Percentiles rank a stretch among this genome's conserved stretches.
These are phyloP conservation scores for Salisapilia sapeloensis DNA, from an alignment of 352 stramenopile species.

Conservation along the genomic window DNA sequence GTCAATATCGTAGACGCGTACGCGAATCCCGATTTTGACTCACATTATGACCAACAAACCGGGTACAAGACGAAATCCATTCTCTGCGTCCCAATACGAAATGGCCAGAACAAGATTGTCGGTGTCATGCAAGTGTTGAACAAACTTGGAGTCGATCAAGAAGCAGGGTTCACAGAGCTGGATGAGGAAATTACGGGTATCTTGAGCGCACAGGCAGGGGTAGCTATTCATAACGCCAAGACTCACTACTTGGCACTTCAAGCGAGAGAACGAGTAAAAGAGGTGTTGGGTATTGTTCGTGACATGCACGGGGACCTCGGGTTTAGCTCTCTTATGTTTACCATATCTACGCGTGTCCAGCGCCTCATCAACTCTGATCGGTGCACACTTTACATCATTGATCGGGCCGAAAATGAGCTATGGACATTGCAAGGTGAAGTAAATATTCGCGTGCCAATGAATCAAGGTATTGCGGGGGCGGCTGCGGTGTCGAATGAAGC, in stretches of 20 bases:
- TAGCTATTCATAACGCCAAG: conserved; percentile 76
- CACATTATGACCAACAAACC: conserved; percentile 81
- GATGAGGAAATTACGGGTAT: conserved; percentile 83
- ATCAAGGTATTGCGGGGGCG: conserved; percentile 67
- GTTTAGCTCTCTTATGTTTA: conserved; percentile 85
- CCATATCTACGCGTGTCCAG: conserved; percentile 79
- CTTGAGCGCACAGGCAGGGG: conserved; percentile 67
- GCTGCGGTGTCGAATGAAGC: conserved; percentile 46
- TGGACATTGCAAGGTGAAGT: conserved; percentile 83
- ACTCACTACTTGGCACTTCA: conserved; percentile 35
- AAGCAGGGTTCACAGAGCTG: conserved; percentile 50
- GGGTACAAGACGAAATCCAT: conserved; percentile 86
- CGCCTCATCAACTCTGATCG: conserved; percentile 81
- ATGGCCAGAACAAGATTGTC: conserved; percentile 60
- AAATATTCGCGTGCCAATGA: conserved; percentile 77
- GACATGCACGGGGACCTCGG: conserved; percentile 82
- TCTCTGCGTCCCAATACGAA: conserved; percentile 81
- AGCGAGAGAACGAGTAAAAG: conserved; percentile 43
- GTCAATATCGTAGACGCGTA: conserved; percentile 89
- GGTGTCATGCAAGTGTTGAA: conserved; percentile 86
- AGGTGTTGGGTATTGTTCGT: conserved; percentile 80
- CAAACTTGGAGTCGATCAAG: conserved; percentile 38
- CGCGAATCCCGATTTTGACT: conserved; percentile 85
- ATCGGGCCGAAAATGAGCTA: conserved; percentile 78
- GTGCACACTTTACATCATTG: conserved; percentile 86